Evolutionary conservation across 164 flowering plant genomes (phyloP).

Genomic region (Malania oleifera): DNA sequence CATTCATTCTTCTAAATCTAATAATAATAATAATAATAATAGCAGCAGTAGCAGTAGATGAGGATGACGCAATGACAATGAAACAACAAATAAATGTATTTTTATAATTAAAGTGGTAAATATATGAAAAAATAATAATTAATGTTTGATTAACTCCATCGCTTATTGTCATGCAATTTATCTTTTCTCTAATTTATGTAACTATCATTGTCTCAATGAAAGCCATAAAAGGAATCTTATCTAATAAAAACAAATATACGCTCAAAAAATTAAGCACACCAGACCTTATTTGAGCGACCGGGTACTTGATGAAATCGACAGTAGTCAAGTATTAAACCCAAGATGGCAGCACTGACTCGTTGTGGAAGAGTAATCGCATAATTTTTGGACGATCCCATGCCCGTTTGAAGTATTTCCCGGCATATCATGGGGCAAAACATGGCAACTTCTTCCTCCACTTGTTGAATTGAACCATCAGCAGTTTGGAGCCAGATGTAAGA

Average conservation of each 20-base stretch:
- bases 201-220: no score
- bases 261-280: not conserved
- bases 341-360: constrained; percentile 63
- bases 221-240: no score
- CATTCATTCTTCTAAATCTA: no score
- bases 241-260: not conserved
- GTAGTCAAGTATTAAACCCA: constrained; percentile 80
- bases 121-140: no score
- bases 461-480: constrained; percentile 87
- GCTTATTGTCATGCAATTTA: no score
- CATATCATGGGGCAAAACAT: constrained; percentile 89
- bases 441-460: constrained; percentile 94
- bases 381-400: constrained; percentile 80
- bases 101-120: no score
- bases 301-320: constrained; percentile 91
- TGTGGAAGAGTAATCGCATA: constrained; percentile 80
- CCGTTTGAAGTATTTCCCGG: constrained; percentile 62
- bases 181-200: no score
- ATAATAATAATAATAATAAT: no score
- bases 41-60: no score
- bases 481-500: constrained; percentile 94
- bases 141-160: no score
- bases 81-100: no score
- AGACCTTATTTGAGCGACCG: constrained; percentile 96
- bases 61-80: no score